A percentile compares a stretch with the other conserved stretches of the same genome.
Conservation (phyloP, 202 grass and related monocot genomes). For the Setaria viridis region DNA sequence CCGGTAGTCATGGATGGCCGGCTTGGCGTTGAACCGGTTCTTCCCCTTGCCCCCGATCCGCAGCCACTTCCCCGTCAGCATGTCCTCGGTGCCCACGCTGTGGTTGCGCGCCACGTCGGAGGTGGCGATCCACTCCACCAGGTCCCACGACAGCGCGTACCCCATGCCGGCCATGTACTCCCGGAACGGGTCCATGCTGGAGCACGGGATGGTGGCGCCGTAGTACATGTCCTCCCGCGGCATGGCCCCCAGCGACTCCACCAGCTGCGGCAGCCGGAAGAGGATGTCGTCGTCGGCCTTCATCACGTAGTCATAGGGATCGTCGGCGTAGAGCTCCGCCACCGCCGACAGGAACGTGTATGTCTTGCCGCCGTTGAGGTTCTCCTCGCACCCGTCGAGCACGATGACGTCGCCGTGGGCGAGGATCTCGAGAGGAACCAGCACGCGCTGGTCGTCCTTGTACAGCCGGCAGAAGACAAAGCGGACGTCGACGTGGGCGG, state of each 20-base stretch:
- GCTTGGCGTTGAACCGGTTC: conserved; percentile 73
- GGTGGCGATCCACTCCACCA: conserved; percentile 65
- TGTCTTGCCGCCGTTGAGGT: conserved; percentile 80
- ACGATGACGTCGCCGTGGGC: conserved; percentile 68
- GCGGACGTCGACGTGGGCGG: conserved; percentile 64
- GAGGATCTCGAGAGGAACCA: conserved; percentile 78
- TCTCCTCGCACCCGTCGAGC: conserved; percentile 75
- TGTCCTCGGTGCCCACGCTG: conserved; percentile 70
- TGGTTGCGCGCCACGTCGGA: conserved; percentile 50
- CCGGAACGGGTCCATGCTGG: conserved; percentile 59
- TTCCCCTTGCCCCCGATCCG: conserved; percentile 52
- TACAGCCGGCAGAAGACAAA: conserved; percentile 78
- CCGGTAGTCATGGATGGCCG: conserved; percentile 72
- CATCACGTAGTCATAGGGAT: conserved; percentile 80
- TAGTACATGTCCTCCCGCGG: conserved; percentile 74
- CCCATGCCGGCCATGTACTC: conserved; percentile 80
- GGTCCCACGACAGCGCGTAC: conserved; percentile 77
- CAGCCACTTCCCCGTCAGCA: conserved; percentile 61
- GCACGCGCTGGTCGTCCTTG: conserved; percentile 71
- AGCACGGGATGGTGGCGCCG: conserved; percentile 70
- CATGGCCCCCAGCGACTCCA: conserved; percentile 58
- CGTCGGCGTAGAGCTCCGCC: conserved; percentile 47
- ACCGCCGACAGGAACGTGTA: conserved; percentile 62
- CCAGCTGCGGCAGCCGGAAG: conserved; percentile 60
- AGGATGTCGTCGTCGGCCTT: conserved; percentile 86